Evolutionary conservation across 164 flowering plant genomes (phyloP), one percentile per base, ranked within the genome.

Genomic region (Protea cynaroides): DNA sequence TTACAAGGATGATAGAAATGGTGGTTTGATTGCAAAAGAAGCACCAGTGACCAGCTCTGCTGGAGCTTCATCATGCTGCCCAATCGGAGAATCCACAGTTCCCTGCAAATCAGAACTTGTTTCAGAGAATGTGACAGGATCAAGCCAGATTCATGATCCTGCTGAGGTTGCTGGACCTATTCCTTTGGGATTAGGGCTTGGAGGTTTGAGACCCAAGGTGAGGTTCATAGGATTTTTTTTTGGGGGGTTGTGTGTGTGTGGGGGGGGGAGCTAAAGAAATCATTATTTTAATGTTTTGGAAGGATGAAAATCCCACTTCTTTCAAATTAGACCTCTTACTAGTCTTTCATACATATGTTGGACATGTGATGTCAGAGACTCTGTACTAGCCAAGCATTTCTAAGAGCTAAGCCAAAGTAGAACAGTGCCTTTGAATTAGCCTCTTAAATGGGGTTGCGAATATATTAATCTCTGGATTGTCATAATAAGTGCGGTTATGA

Each of bases 121-220:
- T 64, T 61, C 67, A 15, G 77, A 62, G 57, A 63, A 66, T 61
- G 71, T 61, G 57, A 29, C 71, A 25, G 70, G 67, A 58, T 77
- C 79, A 18, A 58, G 56, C 47, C 69, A 71, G 59, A 68, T 62
- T 40, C 66, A 58, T 43, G 75, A 68, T 61, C 56, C 23, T 58
- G 62, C 70, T 61, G 77, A 59, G 37, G 74, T 65, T 67, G 66
- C 66, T 21, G 68, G 75, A 64, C 55, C 73, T 59, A 79, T 76
- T 78, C 98, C 98, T 12, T 77, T 91, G 72, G 98, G 98, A 55
- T 63, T 94, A 62, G 98, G 98, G n/a, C 63, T 83, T 46, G 93
- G 87, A 50, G 86, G 89, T 51, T 78, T 94, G 75, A 92, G 84
- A 36, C 84, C 84, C 17, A 87, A 76, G 96, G 96, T 90, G 62